A percentile compares a stretch with the other conserved stretches of the same genome.
phyloP scores from a whole-genome alignment of 2,329 filamentous ascomycete species.

The Arthrinium puccinioides region DNA sequence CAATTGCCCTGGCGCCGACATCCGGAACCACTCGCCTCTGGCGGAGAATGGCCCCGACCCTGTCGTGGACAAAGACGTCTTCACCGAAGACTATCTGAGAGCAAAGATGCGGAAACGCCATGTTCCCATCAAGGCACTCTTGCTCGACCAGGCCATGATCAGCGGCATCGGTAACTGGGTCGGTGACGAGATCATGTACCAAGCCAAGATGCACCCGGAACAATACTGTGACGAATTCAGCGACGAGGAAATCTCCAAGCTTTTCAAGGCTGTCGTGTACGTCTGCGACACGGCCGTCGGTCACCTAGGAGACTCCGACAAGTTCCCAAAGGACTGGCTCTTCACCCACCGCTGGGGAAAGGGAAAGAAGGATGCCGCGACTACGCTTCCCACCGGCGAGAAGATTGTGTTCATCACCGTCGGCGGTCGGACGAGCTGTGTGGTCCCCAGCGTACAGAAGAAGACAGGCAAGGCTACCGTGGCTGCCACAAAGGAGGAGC shows the following conservation, averaged over 20 bases:
- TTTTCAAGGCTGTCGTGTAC: conserved; percentile 68
- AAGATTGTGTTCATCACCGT: conserved; percentile 83
- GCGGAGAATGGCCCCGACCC: conserved; percentile 93
- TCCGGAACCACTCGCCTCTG: conserved; percentile 69
- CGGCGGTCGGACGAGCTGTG: conserved; percentile 83
- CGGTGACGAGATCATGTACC: conserved; percentile 86
- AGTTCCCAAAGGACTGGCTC: conserved; percentile 83
- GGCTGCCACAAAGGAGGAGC: conserved; percentile 32
- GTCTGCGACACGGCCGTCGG: conserved; percentile 78
- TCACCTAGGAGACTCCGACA: conserved; percentile 69
- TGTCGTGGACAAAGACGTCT: conserved; percentile 67
- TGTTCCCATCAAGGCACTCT: conserved; percentile 80
- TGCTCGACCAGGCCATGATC: conserved; percentile 82
- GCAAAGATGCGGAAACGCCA: conserved; percentile 65
- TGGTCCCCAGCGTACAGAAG: conserved; percentile 80
- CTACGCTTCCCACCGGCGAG: conserved; percentile 71
- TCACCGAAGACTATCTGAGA: conserved; percentile 71
- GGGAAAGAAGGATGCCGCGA: conserved; percentile 63
- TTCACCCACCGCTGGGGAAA: conserved; percentile 89
- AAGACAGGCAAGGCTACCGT: conserved; percentile 48
- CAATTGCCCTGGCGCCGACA: conserved; percentile 68
- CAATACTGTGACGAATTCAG: conserved; percentile 81
- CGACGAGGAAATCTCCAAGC: conserved; percentile 59
- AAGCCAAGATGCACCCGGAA: conserved; percentile 84
- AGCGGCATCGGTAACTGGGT: conserved; percentile 98